Evolutionary conservation across 305 asterid genomes (phyloP).

Genomic region (Salvia sclarea): DNA sequence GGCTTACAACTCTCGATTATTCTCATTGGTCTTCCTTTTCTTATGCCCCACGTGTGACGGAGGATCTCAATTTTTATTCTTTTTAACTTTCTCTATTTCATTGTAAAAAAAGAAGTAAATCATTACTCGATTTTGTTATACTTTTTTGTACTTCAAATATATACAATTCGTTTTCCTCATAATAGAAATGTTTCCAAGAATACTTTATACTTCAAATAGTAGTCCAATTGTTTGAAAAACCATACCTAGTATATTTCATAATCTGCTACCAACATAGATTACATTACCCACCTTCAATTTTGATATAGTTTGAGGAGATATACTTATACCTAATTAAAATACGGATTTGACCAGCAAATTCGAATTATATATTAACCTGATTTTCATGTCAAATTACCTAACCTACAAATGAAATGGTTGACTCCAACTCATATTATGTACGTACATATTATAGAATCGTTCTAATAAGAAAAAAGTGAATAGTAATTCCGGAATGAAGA

Average conservation of each 20-base stretch:
- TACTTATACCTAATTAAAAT: no score
- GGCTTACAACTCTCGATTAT: neutral
- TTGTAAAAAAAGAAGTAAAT: neutral
- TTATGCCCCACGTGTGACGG: constrained; percentile 20
- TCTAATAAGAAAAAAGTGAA: no score
- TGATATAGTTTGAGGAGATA: neutral
- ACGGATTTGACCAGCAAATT: no score
- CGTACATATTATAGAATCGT: no score
- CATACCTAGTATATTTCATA: neutral
- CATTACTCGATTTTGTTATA: neutral
- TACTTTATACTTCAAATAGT: neutral
- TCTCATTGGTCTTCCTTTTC: constrained; percentile 28
- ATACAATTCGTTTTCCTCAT: no score
- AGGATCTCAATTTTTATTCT: neutral
- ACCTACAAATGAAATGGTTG: no score
- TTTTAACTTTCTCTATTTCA: no score
- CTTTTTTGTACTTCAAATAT: neutral
- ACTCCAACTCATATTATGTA: no score
- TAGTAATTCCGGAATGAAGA: no score
- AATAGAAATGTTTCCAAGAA: neutral
- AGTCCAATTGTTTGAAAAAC: neutral
- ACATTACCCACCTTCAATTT: neutral
- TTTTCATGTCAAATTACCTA: no score
- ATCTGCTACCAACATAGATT: neutral
- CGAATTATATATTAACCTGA: no score